A percentile compares a stretch with the other conserved stretches of the same genome.
Conservation (phyloP, 1,284 basidiomycete genomes). For the Pulveroboletus sp. region DNA sequence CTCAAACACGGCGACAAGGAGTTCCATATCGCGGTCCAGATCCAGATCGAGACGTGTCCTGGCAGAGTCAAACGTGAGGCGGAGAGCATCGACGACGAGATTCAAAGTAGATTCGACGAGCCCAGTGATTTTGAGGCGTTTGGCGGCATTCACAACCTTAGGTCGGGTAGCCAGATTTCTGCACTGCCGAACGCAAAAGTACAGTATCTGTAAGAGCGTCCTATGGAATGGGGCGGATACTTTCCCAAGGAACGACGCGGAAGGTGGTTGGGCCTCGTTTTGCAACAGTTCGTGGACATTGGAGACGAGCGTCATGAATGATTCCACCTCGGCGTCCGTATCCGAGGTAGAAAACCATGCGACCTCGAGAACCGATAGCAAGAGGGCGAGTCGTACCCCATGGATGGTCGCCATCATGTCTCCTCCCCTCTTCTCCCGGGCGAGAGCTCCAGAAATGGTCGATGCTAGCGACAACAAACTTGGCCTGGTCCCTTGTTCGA, state of each 20-base stretch:
- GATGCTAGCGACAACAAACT: conserved; percentile 62
- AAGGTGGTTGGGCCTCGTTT: conserved; percentile 74
- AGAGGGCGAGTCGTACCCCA: conserved; percentile 69
- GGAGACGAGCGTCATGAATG: conserved; percentile 62
- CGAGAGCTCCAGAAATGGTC: conserved; percentile 65
- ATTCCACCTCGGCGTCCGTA: conserved; percentile 53
- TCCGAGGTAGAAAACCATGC: conserved; percentile 73
- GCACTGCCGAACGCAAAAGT: conserved; percentile 71
- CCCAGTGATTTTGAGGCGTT: conserved; percentile 56
- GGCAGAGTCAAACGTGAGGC: conserved; percentile 68
- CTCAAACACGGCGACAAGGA: conserved; percentile 80
- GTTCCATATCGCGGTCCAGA: conserved; percentile 77
- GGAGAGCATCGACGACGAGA: conserved; percentile 70
- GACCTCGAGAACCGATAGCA: conserved; percentile 77
- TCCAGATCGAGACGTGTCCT: conserved; percentile 58
- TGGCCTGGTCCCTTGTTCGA: conserved; percentile 53
- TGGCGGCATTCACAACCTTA: conserved; percentile 58
- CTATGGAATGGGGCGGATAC: conserved; percentile 76
- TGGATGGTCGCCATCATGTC: conserved; percentile 88
- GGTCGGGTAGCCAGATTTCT: conserved; percentile 49
- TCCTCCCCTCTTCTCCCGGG: conserved; percentile 71
- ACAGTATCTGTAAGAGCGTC: conserved; percentile 77
- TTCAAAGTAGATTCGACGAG: conserved; percentile 65
- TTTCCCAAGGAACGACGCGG: conserved; percentile 71
- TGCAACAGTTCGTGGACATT: conserved; percentile 68